Evolutionary conservation across 805 yeast species (phyloP).

Genomic region (Yarrowia yakushimensis): DNA sequence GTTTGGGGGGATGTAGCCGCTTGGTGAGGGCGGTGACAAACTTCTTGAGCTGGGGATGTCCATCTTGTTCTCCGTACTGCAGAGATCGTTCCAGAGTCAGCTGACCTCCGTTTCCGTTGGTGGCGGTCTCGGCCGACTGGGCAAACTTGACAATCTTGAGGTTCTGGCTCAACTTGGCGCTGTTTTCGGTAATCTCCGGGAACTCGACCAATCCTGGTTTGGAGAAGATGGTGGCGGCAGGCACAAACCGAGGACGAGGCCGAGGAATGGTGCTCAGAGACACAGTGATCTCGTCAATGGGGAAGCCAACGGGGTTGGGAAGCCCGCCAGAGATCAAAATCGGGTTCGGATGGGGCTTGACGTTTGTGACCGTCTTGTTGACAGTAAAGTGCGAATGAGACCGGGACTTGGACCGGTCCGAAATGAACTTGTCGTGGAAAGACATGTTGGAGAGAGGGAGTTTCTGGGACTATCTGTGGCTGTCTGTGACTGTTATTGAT

Average conservation of each 20-base stretch:
- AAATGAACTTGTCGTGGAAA: slow-evolving; percentile 4
- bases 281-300: slow-evolving; percentile 2
- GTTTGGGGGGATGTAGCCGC: slow-evolving; percentile 10
- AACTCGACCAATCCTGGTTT: not conserved
- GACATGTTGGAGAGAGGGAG: not conserved
- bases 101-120: not conserved
- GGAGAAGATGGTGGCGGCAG: slow-evolving; percentile 2
- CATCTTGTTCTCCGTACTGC: slow-evolving; percentile 18
- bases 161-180: not conserved
- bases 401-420: slow-evolving; percentile 10
- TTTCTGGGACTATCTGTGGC: too few species aligned
- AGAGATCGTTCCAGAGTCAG: slow-evolving; percentile 16
- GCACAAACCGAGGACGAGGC: slow-evolving; percentile 7
- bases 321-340: slow-evolving; percentile 8
- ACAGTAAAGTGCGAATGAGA: not conserved
- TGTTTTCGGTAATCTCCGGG: not conserved
- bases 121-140: not conserved
- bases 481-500: too few species aligned
- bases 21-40: slow-evolving; percentile 5
- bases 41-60: slow-evolving; percentile 6
- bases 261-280: not conserved
- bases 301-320: slow-evolving; percentile 13
- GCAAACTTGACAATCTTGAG: slow-evolving; percentile 5
- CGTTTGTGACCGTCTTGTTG: not conserved
- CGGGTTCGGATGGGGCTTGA: slow-evolving; percentile 11